Evolutionary conservation across 768 basidiomycete genomes (phyloP).

Genomic region (Suillus fuscotomentosus): DNA sequence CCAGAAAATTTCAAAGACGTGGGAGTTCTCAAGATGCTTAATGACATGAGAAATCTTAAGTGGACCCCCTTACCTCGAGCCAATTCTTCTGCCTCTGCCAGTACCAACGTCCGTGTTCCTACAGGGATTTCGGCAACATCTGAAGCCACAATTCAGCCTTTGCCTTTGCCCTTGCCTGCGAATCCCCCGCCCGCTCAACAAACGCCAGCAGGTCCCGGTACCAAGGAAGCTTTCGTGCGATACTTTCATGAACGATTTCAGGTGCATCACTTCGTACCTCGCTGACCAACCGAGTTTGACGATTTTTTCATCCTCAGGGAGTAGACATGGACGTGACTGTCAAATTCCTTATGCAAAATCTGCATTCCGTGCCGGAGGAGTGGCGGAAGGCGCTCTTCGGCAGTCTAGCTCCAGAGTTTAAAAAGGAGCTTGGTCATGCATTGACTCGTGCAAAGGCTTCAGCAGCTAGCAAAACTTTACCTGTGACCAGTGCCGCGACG

Average conservation of each 20-base stretch:
- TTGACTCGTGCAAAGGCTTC: background rate
- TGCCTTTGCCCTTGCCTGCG: background rate
- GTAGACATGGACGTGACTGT: background rate
- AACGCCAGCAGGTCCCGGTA: background rate
- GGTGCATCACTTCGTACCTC: background rate
- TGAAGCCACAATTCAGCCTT: background rate
- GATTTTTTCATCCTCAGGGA: background rate
- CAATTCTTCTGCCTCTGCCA: background rate
- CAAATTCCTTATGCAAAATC: background rate
- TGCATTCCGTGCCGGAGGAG: background rate
- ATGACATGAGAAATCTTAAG: background rate
- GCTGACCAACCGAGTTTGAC: background rate
- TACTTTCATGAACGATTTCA: background rate
- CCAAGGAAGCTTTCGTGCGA: background rate
- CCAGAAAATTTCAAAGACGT: background rate
- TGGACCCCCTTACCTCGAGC: background rate
- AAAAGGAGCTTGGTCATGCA: background rate
- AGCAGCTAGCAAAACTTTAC: background rate
- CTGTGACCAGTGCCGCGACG: background rate
- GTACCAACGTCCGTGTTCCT: background rate
- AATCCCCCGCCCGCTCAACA: background rate
- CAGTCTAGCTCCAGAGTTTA: background rate
- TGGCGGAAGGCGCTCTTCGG: background rate
- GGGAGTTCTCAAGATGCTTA: background rate
- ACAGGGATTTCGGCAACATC: too few species aligned